Percentiles rank a stretch among this genome's conserved stretches.
Conservation (phyloP, 2,329 filamentous ascomycete genomes). For the Hyphodiscus sp. region DNA sequence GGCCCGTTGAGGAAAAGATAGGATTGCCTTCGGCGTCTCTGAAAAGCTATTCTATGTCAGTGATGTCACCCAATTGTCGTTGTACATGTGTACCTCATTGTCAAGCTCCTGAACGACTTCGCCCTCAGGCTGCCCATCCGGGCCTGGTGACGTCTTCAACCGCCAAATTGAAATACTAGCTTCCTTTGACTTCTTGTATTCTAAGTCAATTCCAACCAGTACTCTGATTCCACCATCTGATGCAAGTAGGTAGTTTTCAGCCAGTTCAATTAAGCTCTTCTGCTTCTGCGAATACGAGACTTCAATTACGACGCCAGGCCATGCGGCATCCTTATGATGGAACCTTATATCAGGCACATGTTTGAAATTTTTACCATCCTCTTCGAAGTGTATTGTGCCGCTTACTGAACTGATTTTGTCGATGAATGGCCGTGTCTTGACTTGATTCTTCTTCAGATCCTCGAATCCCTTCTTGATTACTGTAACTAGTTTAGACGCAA, state of each 20-base stretch:
- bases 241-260: conserved; percentile 14
- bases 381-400: conserved; percentile 14
- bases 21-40: conserved; percentile 13
- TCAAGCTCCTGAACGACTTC: conserved; percentile 13
- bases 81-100: conserved; percentile 16
- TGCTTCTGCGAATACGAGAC: conserved; percentile 12
- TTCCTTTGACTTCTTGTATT: conserved; percentile 13
- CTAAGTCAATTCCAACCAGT: conserved; percentile 14
- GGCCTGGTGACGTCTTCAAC: conserved; percentile 8
- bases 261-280: conserved; percentile 9
- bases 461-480: no score
- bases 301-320: conserved; percentile 14
- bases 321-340: conserved; percentile 11
- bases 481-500: no score
- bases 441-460: no score
- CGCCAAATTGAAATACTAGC: conserved; percentile 14
- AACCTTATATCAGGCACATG: conserved; percentile 14
- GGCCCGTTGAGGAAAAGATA: conserved; percentile 12
- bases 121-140: conserved; percentile 10
- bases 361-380: conserved; percentile 22
- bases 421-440: no score
- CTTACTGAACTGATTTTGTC: not conserved
- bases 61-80: no score
- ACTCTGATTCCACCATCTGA: conserved; percentile 11
- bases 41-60: conserved; percentile 8